Evolutionary conservation across 805 yeast genomes (phyloP).

Genomic region (Candida endomychidarum): DNA sequence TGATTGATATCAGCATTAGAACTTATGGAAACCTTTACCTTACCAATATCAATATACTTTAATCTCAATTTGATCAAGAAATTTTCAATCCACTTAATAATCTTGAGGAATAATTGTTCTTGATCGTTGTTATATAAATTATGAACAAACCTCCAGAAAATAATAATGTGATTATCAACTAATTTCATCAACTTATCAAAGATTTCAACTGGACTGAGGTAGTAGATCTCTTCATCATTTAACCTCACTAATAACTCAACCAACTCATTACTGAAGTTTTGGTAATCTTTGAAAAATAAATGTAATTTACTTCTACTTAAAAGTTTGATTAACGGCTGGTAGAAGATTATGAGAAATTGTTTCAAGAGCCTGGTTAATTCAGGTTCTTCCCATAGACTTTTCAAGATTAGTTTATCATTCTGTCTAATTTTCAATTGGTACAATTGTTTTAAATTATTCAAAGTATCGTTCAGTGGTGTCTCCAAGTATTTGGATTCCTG

Average conservation of each 20-base stretch:
- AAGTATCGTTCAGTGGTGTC: not conserved
- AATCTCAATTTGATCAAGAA: conserved; percentile 62
- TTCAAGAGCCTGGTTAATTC: conserved; percentile 74
- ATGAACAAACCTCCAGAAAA: conserved; percentile 74
- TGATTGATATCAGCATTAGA: conserved; percentile 26
- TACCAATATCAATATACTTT: conserved; percentile 48
- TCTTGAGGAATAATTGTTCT: conserved; percentile 64
- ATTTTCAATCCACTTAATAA: conserved; percentile 72
- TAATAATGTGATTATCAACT: conserved; percentile 68
- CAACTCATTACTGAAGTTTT: conserved; percentile 48
- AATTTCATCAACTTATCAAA: conserved; percentile 66
- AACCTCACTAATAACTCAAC: conserved; percentile 63
- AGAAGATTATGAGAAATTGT: conserved; percentile 55
- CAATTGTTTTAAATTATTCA: conserved; percentile 54
- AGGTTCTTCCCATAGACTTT: conserved; percentile 82
- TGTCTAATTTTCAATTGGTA: conserved; percentile 64
- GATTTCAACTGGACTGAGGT: conserved; percentile 52
- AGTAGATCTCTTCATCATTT: conserved; percentile 50
- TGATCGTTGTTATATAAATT: conserved; percentile 79
- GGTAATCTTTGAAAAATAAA: conserved; percentile 37
- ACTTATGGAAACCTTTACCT: conserved; percentile 28
- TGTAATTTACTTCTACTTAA: conserved; percentile 40
- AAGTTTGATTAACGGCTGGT: conserved; percentile 40
- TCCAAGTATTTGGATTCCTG: not conserved
- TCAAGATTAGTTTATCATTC: conserved; percentile 73